Conservation (phyloP, 495 filamentous ascomycete species). For the Trypethelium eluteriae region DNA sequence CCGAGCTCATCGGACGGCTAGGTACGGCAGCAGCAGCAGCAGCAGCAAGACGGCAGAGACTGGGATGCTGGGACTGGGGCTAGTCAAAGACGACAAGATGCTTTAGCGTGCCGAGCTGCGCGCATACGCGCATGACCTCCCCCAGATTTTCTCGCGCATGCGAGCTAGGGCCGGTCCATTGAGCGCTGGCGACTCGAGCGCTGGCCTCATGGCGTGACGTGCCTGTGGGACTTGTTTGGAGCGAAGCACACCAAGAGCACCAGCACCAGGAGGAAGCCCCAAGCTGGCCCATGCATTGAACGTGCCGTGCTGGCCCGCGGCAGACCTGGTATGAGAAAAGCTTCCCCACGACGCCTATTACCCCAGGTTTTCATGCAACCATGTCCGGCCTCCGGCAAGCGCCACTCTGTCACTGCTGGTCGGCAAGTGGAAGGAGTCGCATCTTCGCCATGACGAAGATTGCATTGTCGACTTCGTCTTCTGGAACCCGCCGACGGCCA, state of each 20-base stretch:
- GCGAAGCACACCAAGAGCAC: background rate
- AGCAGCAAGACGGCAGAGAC: background rate
- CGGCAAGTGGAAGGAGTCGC: too few relatives aligned
- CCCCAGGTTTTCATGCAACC: slow-evolving; percentile 5
- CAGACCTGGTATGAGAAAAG: background rate
- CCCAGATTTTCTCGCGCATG: slow-evolving; percentile 10
- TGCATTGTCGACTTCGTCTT: background rate
- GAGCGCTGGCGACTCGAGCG: slow-evolving; percentile 1
- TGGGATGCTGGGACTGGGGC: background rate
- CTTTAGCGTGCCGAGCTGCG: slow-evolving; percentile 9
- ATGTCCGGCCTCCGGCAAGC: background rate
- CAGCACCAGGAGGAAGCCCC: background rate
- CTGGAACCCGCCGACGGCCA: background rate
- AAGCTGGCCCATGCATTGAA: background rate
- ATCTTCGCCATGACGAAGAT: too few relatives aligned
- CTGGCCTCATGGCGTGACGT: slow-evolving; percentile 10
- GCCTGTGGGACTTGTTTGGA: background rate
- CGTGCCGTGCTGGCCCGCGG: slow-evolving; percentile 11
- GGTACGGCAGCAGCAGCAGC: too few relatives aligned
- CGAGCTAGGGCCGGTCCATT: slow-evolving; percentile 6
- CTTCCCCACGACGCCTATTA: background rate
- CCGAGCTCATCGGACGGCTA: background rate
- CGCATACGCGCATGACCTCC: slow-evolving; percentile 10
- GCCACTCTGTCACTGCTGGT: too few relatives aligned
- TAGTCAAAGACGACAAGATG: background rate